A percentile compares a stretch with the other conserved stretches of the same genome.
Conservation (phyloP, 345 rosid species). For the Ceriops tagal region DNA sequence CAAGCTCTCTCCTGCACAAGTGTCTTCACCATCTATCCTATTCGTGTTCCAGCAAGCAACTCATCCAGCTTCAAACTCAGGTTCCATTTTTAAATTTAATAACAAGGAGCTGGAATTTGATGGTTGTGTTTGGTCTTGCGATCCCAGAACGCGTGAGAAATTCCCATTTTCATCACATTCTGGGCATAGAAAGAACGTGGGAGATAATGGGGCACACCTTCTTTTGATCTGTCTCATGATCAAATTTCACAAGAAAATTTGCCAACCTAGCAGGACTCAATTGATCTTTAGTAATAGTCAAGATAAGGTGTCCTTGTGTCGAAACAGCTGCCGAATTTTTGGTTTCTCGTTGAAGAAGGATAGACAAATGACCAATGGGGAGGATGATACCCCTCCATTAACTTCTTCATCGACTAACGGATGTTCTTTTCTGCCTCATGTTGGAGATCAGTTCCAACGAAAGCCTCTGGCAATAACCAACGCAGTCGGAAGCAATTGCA, state of each 20-base stretch:
- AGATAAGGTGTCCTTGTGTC: conserved; percentile 45
- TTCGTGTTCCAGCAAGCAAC: conserved; percentile 51
- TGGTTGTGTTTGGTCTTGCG: conserved; percentile 11
- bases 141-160: conserved; percentile 25
- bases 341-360: conserved; percentile 84
- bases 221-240: conserved; percentile 23
- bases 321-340: conserved; percentile 83
- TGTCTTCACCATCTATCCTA: conserved; percentile 79
- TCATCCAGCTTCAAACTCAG: conserved; percentile 22
- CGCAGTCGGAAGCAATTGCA: conserved; percentile 47
- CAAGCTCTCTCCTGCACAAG: conserved; percentile 40
- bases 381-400: conserved; percentile 25
- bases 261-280: conserved; percentile 26
- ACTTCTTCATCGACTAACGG: conserved; percentile 30
- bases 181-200: conserved; percentile 3
- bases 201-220: conserved; percentile 13
- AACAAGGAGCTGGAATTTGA: conserved; percentile 21
- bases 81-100: conserved; percentile 11
- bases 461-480: conserved; percentile 36
- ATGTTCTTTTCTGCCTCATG: conserved; percentile 39
- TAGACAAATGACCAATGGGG: conserved; percentile 28
- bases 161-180: conserved; percentile 10
- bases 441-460: conserved; percentile 45
- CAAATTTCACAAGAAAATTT: conserved; percentile 25
- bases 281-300: conserved; percentile 27